Conservation (phyloP, 2,329 filamentous ascomycete genomes). For the Diaporthe australafricana region DNA sequence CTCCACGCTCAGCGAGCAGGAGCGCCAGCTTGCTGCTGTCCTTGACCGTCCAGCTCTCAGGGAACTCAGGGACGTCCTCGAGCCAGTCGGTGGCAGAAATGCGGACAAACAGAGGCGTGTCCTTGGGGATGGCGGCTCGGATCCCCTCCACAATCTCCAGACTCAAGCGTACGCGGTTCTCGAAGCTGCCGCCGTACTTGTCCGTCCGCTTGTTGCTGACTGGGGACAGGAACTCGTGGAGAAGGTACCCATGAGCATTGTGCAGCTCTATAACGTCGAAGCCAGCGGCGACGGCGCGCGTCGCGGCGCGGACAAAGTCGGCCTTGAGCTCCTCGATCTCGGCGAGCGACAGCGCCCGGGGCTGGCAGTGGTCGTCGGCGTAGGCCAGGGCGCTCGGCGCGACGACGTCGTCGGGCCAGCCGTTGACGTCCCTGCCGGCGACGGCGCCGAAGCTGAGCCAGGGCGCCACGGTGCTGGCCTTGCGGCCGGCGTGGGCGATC, state of each 20-base stretch:
- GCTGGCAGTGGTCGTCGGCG: conserved; percentile 47
- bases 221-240: conserved; percentile 77
- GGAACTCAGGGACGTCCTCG: conserved; percentile 58
- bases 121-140: conserved; percentile 70
- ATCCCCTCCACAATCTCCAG: conserved; percentile 75
- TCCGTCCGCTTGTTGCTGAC: conserved; percentile 77
- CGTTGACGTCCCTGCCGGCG: conserved; percentile 58
- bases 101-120: conserved; percentile 79
- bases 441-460: conserved; percentile 66
- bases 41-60: conserved; percentile 74
- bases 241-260: conserved; percentile 81
- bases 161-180: conserved; percentile 77
- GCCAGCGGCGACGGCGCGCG: conserved; percentile 70
- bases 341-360: conserved; percentile 70
- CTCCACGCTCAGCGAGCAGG: conserved; percentile 72
- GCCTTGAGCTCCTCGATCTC: conserved; percentile 74
- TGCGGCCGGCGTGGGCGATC: conserved; percentile 75
- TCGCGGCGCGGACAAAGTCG: conserved; percentile 66
- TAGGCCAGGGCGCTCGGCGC: conserved; percentile 48
- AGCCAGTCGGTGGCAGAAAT: conserved; percentile 84
- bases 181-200: conserved; percentile 75
- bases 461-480: conserved; percentile 62
- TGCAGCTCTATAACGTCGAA: conserved; percentile 80
- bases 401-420: conserved; percentile 57
- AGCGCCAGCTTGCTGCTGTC: conserved; percentile 73